Percentiles rank a stretch among this genome's conserved stretches.
Evolutionary conservation across 164 flowering plant genomes (phyloP).

Genomic region (Warburgia ugandensis): DNA sequence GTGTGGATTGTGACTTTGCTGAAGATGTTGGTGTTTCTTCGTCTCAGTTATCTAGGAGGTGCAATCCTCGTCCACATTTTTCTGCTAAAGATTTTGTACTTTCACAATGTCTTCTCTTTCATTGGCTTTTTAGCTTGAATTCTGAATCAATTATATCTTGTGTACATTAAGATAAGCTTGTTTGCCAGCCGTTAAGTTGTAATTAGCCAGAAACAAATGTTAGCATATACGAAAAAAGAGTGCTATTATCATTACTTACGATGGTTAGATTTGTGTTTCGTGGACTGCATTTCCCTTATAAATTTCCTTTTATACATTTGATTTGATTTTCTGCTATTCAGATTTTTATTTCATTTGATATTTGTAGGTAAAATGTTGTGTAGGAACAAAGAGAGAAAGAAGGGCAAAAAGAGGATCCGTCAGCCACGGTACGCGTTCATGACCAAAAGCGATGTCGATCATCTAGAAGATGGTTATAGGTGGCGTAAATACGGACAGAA

Average conservation of each 20-base stretch:
- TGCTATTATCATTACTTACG: neutral
- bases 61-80: too few relatives aligned
- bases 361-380: constrained; percentile 20
- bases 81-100: too few relatives aligned
- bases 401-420: constrained; percentile 54
- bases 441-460: constrained; percentile 84
- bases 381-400: constrained; percentile 46
- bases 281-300: neutral
- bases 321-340: neutral
- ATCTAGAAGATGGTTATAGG: constrained; percentile 91
- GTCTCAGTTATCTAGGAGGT: too few relatives aligned
- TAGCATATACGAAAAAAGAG: neutral
- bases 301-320: constrained; percentile 3
- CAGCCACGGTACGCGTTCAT: constrained; percentile 80
- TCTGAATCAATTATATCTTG: too few relatives aligned
- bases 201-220: too few relatives aligned
- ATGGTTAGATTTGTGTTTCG: neutral
- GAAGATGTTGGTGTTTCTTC: too few relatives aligned
- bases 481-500: constrained; percentile 98
- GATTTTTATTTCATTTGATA: constrained; percentile 10
- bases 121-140: too few relatives aligned
- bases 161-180: too few relatives aligned
- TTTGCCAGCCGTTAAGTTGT: too few relatives aligned
- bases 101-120: too few relatives aligned
- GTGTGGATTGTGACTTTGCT: too few relatives aligned